phyloP scores from a whole-genome alignment of 176 grass and related monocot species.

The Coix lacrymajobi region DNA sequence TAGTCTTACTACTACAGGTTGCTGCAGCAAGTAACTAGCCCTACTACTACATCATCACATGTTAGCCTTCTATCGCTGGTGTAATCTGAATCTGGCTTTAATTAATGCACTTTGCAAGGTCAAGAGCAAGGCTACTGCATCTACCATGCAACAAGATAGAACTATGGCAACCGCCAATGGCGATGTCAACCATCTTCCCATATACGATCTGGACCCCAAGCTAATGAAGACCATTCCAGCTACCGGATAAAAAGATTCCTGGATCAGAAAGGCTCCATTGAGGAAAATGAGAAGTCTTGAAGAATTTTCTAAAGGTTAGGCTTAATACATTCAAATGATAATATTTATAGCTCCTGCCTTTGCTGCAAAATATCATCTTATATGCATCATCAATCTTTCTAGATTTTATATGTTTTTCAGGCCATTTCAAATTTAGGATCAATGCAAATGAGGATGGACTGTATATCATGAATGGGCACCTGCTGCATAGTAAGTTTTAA shows the following conservation, averaged over 20 bases:
- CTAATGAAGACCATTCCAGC: conserved; percentile 66
- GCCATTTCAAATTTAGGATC: conserved; percentile 93
- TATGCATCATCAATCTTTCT: conserved; percentile 2
- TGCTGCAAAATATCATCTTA: not conserved
- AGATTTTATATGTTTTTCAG: conserved; percentile 30
- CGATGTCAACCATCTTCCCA: conserved; percentile 34
- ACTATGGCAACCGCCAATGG: conserved; percentile 32
- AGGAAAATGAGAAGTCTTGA: conserved; percentile 69
- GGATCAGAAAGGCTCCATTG: conserved; percentile 60
- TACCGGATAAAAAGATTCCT: conserved; percentile 62
- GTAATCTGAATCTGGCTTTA: not conserved
- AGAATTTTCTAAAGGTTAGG: conserved; percentile 72
- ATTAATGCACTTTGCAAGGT: conserved; percentile 30
- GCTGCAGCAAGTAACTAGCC: not conserved
- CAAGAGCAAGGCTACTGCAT: conserved; percentile 42
- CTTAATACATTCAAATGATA: not conserved
- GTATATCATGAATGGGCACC: conserved; percentile 96
- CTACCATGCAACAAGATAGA: conserved; percentile 23
- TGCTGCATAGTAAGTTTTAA: conserved; percentile 74
- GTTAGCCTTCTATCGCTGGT: not conserved
- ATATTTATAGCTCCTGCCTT: not conserved
- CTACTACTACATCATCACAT: not conserved
- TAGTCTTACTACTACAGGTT: too few species aligned
- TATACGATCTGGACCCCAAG: conserved; percentile 62
- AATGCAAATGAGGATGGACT: conserved; percentile 52